Evolutionary conservation across 129 eudicot genomes (phyloP).

Genomic region (Artemisia argyi): DNA sequence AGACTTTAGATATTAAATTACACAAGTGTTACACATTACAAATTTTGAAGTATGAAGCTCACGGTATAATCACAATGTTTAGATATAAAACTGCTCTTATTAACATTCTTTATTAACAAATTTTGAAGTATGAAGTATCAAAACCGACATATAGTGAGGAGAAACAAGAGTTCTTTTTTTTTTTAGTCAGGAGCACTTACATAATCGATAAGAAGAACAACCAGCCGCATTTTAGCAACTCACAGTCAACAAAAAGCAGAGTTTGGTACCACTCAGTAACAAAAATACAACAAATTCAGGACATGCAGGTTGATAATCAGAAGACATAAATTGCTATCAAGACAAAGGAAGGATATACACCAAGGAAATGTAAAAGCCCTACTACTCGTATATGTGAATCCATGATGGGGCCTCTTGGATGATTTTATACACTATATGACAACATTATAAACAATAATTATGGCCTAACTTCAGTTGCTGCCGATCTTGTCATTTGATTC

Average conservation of each 20-base stretch:
- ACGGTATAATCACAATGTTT: too few species aligned
- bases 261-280: neutral
- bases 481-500: slow-evolving; percentile 36
- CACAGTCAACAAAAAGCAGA: neutral
- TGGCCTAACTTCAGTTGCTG: slow-evolving; percentile 30
- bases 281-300: neutral
- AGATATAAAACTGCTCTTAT: too few species aligned
- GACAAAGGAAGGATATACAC: slow-evolving; percentile 28
- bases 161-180: neutral
- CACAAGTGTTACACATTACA: too few species aligned
- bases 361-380: slow-evolving; percentile 28
- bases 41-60: too few species aligned
- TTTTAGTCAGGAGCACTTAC: neutral
- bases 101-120: too few species aligned
- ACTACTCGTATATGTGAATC: slow-evolving; percentile 23
- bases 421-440: slow-evolving; percentile 38
- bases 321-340: slow-evolving; percentile 19
- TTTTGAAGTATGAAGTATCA: too few species aligned
- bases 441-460: slow-evolving; percentile 18
- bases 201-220: neutral
- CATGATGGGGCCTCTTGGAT: slow-evolving; percentile 24
- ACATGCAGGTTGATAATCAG: slow-evolving; percentile 1
- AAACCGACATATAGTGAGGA: too few species aligned
- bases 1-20: too few species aligned
- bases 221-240: neutral